A percentile compares a stretch with the other conserved stretches of the same genome.
These are phyloP conservation scores for Ogataea paraovalis DNA, from an alignment of 805 yeast species.

Conservation along the genomic window DNA sequence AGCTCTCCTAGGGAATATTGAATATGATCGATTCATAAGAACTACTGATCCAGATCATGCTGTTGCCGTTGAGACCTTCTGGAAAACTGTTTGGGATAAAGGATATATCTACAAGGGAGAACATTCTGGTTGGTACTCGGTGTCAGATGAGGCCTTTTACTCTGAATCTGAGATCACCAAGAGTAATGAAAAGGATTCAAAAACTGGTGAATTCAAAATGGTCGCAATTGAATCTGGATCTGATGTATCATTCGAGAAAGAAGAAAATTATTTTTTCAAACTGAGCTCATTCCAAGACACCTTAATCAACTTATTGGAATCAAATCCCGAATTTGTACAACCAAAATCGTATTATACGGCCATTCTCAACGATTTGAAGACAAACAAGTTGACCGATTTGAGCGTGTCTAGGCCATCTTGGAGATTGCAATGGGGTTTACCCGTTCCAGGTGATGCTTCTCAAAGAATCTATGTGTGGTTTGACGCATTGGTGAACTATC, in stretches of 20 bases:
- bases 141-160: slow-evolving; percentile 92
- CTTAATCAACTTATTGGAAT: slow-evolving; percentile 46
- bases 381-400: slow-evolving; percentile 53
- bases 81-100: slow-evolving; percentile 56
- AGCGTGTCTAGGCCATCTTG: slow-evolving; percentile 83
- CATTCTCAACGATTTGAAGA: slow-evolving; percentile 54
- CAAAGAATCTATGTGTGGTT: slow-evolving; percentile 95
- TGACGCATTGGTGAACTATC: slow-evolving; percentile 85
- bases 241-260: slow-evolving; percentile 71
- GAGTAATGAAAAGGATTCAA: slow-evolving; percentile 32
- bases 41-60: slow-evolving; percentile 86
- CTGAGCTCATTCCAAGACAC: slow-evolving; percentile 55
- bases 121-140: slow-evolving; percentile 92
- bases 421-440: slow-evolving; percentile 84
- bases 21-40: slow-evolving; percentile 75
- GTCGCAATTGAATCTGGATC: slow-evolving; percentile 67
- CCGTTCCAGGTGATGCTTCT: slow-evolving; percentile 72
- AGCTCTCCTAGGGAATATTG: slow-evolving; percentile 54
- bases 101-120: slow-evolving; percentile 76
- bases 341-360: slow-evolving; percentile 57
- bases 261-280: slow-evolving; percentile 82
- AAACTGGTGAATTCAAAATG: slow-evolving; percentile 30
- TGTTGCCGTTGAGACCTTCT: slow-evolving; percentile 58
- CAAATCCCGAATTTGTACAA: slow-evolving; percentile 55
- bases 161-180: slow-evolving; percentile 65